Base-by-base conservation (phyloP, 2,329 filamentous ascomycete genomes). In the Fusarium buxicola region DNA sequence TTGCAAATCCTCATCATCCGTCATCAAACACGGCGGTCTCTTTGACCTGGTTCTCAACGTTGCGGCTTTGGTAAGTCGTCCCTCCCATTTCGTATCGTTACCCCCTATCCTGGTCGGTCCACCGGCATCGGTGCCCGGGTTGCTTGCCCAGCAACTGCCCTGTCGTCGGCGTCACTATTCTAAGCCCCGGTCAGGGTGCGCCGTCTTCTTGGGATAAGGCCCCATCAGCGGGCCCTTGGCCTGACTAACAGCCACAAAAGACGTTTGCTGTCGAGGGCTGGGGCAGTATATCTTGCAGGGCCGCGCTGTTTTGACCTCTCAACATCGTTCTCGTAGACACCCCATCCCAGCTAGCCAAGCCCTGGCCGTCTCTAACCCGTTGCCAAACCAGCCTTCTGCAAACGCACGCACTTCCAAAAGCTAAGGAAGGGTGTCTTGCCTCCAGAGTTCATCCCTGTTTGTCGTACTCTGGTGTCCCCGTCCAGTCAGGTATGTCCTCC, bases 251-350 rank as follows among this genome's bases (percentile, higher is more conserved):
- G 53, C 38, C 60, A 53, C 43, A 58, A 44, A 50, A 47, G 56
- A 50, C 40, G 35, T 58, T 55, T 48, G 55, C 35, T 48, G 38
- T 32, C 35, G 41, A 43, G 51, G 35, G 50, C 36, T 60, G 62
- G 57, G 60, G 48, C 58, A 63, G 59, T 69, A 69, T 68, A 69
- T 69, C 67, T 69, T 69, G 65, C 62, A 66, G 62, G 51, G 55
- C 51, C 59, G 55, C 67, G 66, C 67, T 68, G 61, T 51, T 43
- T 69, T 65, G 47, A 59, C 55, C 53, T 65, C 49, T 66, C 49
- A 41, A 58, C 57, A 57, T 58, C 57, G 39, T 63, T 68, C 47
- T 66, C 55, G 52, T 48, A 52, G 57, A 59, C 61, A 60, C 66
- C 58, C 63, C 66, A 62, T 66, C 67, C 65, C 48, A 68, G 64